phyloP scores from a whole-genome alignment of 2,329 filamentous ascomycete species.

The Ceratocystis harringtonii region DNA sequence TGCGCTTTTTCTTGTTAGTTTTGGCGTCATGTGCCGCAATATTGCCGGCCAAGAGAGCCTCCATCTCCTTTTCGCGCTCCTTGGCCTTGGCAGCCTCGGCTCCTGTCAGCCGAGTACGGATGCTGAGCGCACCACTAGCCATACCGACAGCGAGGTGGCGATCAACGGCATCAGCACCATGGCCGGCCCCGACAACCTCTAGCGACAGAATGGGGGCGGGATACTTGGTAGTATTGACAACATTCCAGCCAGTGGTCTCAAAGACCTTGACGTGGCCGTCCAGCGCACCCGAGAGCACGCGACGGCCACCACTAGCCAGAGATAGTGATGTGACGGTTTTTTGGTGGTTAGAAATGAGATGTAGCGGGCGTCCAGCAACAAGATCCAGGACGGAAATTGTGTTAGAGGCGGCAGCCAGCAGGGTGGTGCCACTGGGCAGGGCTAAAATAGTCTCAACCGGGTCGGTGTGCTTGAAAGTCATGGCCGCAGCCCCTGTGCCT shows the following conservation, averaged over 20 bases:
- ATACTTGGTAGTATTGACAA: constrained; percentile 90
- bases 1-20: constrained; percentile 52
- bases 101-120: constrained; percentile 77
- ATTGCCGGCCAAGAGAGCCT: constrained; percentile 60
- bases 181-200: constrained; percentile 44
- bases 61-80: constrained; percentile 72
- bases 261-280: constrained; percentile 97
- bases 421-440: constrained; percentile 69
- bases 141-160: constrained; percentile 91
- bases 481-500: constrained; percentile 47
- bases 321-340: constrained; percentile 89
- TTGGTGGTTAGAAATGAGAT: constrained; percentile 84
- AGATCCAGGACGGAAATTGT: constrained; percentile 84
- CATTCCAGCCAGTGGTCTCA: constrained; percentile 86
- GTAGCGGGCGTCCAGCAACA: constrained; percentile 74
- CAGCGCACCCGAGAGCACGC: constrained; percentile 74
- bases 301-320: constrained; percentile 62
- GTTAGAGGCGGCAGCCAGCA: constrained; percentile 73
- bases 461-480: constrained; percentile 90
- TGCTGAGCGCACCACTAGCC: constrained; percentile 79
- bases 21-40: constrained; percentile 64
- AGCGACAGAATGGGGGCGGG: constrained; percentile 78
- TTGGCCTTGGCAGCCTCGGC: constrained; percentile 61
- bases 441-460: constrained; percentile 80
- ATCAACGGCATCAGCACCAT: constrained; percentile 46